A percentile compares a stretch with the other conserved stretches of the same genome.
Evolutionary conservation across 2,329 filamentous ascomycete genomes (phyloP).

Genomic region (Cladobotryum mycophilum): DNA sequence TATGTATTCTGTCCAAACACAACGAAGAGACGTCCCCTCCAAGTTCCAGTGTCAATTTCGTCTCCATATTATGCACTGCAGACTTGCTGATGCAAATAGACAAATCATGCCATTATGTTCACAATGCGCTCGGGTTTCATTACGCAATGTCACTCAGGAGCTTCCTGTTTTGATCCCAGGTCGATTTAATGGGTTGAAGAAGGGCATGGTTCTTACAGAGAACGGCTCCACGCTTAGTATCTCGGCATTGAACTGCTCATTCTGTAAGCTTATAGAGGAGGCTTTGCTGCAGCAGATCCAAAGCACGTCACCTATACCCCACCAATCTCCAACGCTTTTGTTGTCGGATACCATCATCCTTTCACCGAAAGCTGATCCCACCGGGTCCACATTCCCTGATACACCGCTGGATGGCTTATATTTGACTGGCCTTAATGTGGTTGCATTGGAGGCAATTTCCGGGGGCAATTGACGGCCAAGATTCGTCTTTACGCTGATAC

Average conservation of each 20-base stretch:
- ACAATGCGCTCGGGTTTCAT: neutral
- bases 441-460: slow-evolving; percentile 1
- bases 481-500: slow-evolving; percentile 7
- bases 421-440: slow-evolving; percentile 9
- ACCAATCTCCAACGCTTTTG: neutral
- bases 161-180: neutral
- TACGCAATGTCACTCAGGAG: neutral
- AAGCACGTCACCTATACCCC: neutral
- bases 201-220: slow-evolving; percentile 9
- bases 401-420: slow-evolving; percentile 4
- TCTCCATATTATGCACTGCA: neutral
- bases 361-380: slow-evolving; percentile 7
- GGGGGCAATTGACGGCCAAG: slow-evolving; percentile 4
- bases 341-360: slow-evolving; percentile 5
- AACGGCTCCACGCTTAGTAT: slow-evolving; percentile 5
- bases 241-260: slow-evolving; percentile 5
- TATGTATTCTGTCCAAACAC: no score
- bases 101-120: neutral
- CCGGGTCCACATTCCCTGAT: slow-evolving; percentile 10
- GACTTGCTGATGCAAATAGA: neutral
- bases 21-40: neutral
- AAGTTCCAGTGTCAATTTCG: neutral
- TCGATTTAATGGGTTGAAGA: neutral
- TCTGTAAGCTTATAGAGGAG: slow-evolving; percentile 7
- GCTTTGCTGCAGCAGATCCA: neutral